Evolutionary conservation across 352 stramenopile genomes (phyloP), one percentile per base, ranked within the genome.

Genomic region (Plasmopara halstedii): DNA sequence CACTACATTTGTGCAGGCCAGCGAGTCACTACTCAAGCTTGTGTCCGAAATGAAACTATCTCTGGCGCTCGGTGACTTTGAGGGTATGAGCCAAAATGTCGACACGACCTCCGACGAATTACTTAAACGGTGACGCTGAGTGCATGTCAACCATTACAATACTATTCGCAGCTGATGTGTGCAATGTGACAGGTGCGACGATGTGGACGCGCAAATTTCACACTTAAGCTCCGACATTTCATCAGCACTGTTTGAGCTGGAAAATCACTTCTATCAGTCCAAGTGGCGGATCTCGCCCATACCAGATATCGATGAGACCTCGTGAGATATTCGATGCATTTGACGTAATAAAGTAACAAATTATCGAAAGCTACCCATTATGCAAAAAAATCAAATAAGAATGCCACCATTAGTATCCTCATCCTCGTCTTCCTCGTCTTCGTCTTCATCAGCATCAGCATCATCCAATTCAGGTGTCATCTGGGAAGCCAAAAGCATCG

Each of bases 71-170:
- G 75, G 78, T 5, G 79, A 88, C 52, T 91, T 91, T 42, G 79
- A 91, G 58, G 77, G 76, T 49, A 91, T 88, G 75, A 91, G 83
- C 48, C 77, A 88, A 58, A 85, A 73, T n/a, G 70, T 88, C 2
- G 79, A 91, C 53, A 55, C 70, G 31, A 86, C 70, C 7, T 67
- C 67, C 38, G 75, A 87, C 25, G 75, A 85, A 23, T 68, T 86
- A 15, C 64, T 70, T 31, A 85, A 86, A 53, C 64, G 74, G 73
- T 85, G 18, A 55, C 50, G 14, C 2, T n/a, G 2, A 11, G 49
- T 53, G 17, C 9, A 14, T n/a, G 13, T n/a, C 23, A 15, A 3
- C 32, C 19, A n/a, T 14, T 39, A 13, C 10, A 17, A 2, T 42
- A 15, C 4, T 21, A 20, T 20, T 13, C 6, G 33, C 15, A 23